Evolutionary conservation across 2,329 filamentous ascomycete species (phyloP), one percentile per base, ranked within the genome.

Genomic region (Ophiocordyceps polyrhachis-furcata): DNA sequence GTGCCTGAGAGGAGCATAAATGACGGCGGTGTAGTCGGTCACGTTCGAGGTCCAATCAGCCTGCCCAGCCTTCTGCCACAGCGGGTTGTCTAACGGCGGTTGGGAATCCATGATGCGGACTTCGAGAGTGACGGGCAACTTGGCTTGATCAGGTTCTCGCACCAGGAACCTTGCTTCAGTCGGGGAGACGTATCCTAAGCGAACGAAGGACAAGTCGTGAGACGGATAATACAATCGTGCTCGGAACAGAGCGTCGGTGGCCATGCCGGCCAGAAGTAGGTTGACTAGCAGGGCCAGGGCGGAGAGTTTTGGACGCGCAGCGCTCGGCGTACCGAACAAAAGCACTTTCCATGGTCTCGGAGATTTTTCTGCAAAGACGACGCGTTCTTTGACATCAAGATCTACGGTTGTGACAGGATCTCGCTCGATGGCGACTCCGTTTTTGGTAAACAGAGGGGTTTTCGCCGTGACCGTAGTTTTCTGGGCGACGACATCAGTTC

Each of bases 181-280:
- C 17, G 83, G 74, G 5, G 87, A 93, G 25, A 96, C 81, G 58
- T 89, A 89, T 23, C 91, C 91, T 15, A 94, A 67, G 9, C 91
- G 75, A 38, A 84, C 83, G 58, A 98, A 93, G 0, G 87, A 84
- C 12, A 94, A 66, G 50, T 93, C 79, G 25, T 83, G 66, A 23
- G 70, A 77, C 4, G 81, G 77, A 58, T 93, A 71, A 31, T 81
- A 72, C 47, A 80, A 60, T 12, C 76, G 75, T 2, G 82, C 81
- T 19, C 83, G 76, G 56, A 83, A 87, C 14, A 93, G 69, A 37
- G 88, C 74, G 59, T 98, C 91, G 23, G 80, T 70, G 0, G 80
- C 74, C 61, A 89, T 74, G 9, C 74, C 66, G 6, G 86, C 70
- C 38, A 91, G 65, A 3, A 71, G 62, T 17, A 77, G 56, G 58